phyloP scores from a whole-genome alignment of 768 basidiomycete genomes.

The Russula virescens region DNA sequence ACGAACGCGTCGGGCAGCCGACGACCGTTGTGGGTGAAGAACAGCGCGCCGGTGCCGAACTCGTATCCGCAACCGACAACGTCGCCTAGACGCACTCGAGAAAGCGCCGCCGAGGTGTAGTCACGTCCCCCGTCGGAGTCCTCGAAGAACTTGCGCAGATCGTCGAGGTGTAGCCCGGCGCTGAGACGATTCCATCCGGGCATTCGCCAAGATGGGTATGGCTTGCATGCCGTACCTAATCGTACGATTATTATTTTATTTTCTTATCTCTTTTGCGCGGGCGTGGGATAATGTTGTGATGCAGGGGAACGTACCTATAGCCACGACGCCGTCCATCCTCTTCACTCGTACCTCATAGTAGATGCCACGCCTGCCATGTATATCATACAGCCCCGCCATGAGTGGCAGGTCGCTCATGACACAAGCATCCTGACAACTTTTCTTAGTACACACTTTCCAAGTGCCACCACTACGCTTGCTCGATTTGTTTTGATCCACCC shows the following conservation, averaged over 20 bases:
- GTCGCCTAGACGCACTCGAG: slow-evolving; percentile 40
- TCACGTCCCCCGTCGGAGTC: slow-evolving; percentile 60
- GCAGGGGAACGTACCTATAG: slow-evolving; percentile 43
- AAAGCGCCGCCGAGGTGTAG: slow-evolving; percentile 35
- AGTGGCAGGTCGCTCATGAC: slow-evolving; percentile 57
- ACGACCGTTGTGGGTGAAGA: slow-evolving; percentile 60
- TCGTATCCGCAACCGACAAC: slow-evolving; percentile 61
- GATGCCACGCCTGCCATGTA: slow-evolving; percentile 47
- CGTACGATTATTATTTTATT: not conserved
- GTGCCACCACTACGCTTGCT: slow-evolving; percentile 31
- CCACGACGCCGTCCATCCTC: slow-evolving; percentile 53
- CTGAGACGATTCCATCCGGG: slow-evolving; percentile 70
- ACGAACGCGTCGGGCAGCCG: slow-evolving; percentile 52
- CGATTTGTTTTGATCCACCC: slow-evolving; percentile 29
- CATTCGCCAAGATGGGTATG: slow-evolving; percentile 59
- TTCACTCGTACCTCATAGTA: slow-evolving; percentile 60
- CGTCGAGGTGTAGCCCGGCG: slow-evolving; percentile 62
- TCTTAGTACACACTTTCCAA: slow-evolving; percentile 38
- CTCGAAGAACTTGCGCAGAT: slow-evolving; percentile 69
- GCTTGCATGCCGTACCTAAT: slow-evolving; percentile 56
- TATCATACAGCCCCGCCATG: slow-evolving; percentile 53
- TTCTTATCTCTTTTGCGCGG: not conserved
- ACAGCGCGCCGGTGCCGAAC: slow-evolving; percentile 45
- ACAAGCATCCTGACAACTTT: slow-evolving; percentile 44
- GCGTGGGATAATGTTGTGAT: not conserved